phyloP scores from a whole-genome alignment of 2,329 filamentous ascomycete genomes.

The Aspergillus novoparasiticus region DNA sequence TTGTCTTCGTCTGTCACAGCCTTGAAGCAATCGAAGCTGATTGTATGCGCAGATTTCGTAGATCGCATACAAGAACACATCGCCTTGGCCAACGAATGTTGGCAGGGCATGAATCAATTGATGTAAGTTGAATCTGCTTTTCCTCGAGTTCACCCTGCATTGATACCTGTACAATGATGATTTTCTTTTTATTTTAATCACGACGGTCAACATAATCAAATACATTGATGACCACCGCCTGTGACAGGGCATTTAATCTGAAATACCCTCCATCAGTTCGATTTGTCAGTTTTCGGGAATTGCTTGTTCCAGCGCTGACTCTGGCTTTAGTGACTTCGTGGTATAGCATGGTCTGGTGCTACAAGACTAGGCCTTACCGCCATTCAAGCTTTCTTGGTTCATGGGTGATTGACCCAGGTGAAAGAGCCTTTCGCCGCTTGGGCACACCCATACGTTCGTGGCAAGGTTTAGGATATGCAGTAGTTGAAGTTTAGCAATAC shows the following conservation, averaged over 20 bases:
- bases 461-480: neutral
- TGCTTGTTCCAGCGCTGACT: conserved; percentile 18
- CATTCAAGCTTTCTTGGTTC: neutral
- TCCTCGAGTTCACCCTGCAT: conserved; percentile 12
- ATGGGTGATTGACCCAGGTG: neutral
- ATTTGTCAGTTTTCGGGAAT: neutral
- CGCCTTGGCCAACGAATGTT: neutral
- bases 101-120: neutral
- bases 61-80: neutral
- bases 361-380: neutral
- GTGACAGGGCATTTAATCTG: conserved; percentile 66
- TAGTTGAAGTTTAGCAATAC: neutral
- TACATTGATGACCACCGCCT: conserved; percentile 77
- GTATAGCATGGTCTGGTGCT: neutral
- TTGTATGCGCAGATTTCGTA: conserved; percentile 23
- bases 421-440: neutral
- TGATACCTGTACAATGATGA: conserved; percentile 62
- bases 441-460: neutral
- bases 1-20: conserved; percentile 18
- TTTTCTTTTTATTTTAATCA: conserved; percentile 65
- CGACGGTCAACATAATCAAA: conserved; percentile 80
- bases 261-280: conserved; percentile 15
- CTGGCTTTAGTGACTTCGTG: conserved; percentile 7
- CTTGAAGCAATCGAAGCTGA: conserved; percentile 31
- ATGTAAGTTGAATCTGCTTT: conserved; percentile 16